phyloP scores from a whole-genome alignment of 163 green algal genomes.

The Picocystis sp. region DNA sequence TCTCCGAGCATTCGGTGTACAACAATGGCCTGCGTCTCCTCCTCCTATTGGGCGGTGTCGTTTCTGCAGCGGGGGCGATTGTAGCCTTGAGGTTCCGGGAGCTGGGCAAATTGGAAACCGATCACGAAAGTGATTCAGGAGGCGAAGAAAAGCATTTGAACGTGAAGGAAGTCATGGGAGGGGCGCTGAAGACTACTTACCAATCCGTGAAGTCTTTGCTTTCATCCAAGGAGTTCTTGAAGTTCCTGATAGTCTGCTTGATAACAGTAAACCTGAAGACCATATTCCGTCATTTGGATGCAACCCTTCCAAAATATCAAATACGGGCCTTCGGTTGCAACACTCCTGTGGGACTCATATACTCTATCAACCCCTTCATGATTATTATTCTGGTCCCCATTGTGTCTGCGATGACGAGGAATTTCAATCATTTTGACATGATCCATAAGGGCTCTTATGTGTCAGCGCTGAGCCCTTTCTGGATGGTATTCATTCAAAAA shows the following conservation, averaged over 20 bases:
- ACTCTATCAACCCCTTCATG: conserved; percentile 41
- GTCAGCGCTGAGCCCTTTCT: conserved; percentile 27
- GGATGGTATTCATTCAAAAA: conserved; percentile 22
- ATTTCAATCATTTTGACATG: conserved; percentile 32
- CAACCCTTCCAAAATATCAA: conserved; percentile 38
- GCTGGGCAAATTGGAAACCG: too few relatives aligned
- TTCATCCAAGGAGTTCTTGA: too few relatives aligned
- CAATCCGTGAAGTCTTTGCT: too few relatives aligned
- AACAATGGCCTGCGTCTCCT: too few relatives aligned
- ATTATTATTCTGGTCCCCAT: conserved; percentile 36
- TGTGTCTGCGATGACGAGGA: conserved; percentile 22
- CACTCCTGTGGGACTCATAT: conserved; percentile 30
- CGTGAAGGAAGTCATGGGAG: too few relatives aligned
- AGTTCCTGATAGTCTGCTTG: conserved; percentile 8
- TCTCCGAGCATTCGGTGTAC: too few relatives aligned
- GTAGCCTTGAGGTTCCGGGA: too few relatives aligned
- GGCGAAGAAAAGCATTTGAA: too few relatives aligned
- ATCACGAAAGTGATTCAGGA: too few relatives aligned
- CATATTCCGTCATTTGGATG: conserved; percentile 41
- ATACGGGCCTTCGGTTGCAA: conserved; percentile 29
- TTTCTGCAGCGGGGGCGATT: too few relatives aligned
- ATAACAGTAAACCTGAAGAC: conserved; percentile 31
- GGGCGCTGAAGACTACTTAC: too few relatives aligned
- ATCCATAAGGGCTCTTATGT: conserved; percentile 36
- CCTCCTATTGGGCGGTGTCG: too few relatives aligned